These are phyloP conservation scores for Allium fistulosum DNA, from an alignment of 106 monocot species.

Conservation along the genomic window DNA sequence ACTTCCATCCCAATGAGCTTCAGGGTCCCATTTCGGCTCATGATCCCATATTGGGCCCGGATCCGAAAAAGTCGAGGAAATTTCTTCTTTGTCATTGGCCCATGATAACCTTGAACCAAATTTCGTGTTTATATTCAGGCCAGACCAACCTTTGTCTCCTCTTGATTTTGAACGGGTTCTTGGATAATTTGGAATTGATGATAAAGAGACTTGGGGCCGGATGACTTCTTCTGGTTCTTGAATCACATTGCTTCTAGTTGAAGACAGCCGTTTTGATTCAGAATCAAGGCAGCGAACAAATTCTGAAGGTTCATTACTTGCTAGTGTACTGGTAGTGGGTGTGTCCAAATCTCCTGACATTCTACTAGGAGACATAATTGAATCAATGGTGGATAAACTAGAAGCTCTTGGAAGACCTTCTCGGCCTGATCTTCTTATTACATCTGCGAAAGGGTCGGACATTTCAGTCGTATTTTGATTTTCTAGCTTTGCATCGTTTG, in stretches of 20 bases:
- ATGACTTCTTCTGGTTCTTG: slow-evolving; percentile 82
- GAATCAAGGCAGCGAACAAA: slow-evolving; percentile 83
- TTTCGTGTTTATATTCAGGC: slow-evolving; percentile 23
- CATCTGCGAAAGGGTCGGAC: slow-evolving; percentile 34
- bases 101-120: slow-evolving; percentile 70
- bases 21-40: slow-evolving; percentile 64
- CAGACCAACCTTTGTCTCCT: slow-evolving; percentile 61
- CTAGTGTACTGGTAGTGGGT: slow-evolving; percentile 36
- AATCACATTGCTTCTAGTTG: slow-evolving; percentile 51
- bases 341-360: slow-evolving; percentile 54
- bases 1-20: slow-evolving; percentile 46
- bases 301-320: slow-evolving; percentile 86
- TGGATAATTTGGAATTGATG: slow-evolving; percentile 62
- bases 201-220: slow-evolving; percentile 51
- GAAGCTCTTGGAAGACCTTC: slow-evolving; percentile 51
- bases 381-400: slow-evolving; percentile 77
- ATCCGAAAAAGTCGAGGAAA: slow-evolving; percentile 79
- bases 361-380: slow-evolving; percentile 65
- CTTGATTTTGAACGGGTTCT: slow-evolving; percentile 84
- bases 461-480: slow-evolving; percentile 16
- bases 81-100: slow-evolving; percentile 74
- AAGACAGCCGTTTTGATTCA: slow-evolving; percentile 70
- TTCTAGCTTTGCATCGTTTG: slow-evolving; percentile 16
- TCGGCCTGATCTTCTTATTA: slow-evolving; percentile 30
- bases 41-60: slow-evolving; percentile 66